A percentile compares a stretch with the other conserved stretches of the same genome.
Conservation (phyloP, 2,329 filamentous ascomycete genomes). For the Colletotrichum sp. region DNA sequence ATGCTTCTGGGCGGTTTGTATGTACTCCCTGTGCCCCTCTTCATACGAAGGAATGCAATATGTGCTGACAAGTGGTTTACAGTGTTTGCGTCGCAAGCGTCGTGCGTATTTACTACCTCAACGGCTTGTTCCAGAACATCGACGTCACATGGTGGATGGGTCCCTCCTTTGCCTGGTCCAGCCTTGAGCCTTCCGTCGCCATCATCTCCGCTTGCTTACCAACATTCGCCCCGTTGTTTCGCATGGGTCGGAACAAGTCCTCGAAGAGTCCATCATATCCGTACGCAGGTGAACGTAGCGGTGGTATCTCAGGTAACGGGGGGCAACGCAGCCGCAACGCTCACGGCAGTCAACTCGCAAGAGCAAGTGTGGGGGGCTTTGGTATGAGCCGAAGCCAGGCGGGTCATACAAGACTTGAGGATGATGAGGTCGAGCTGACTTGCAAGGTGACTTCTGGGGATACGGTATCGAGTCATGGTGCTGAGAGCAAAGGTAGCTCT, state of each 20-base stretch:
- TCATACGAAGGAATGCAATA: no score
- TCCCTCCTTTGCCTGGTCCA: constrained; percentile 37
- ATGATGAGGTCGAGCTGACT: neutral
- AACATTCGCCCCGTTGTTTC: constrained; percentile 34
- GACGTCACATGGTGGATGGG: constrained; percentile 17
- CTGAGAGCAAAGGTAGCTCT: neutral
- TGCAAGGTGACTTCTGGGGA: neutral
- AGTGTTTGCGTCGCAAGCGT: constrained; percentile 2
- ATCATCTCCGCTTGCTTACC: constrained; percentile 44
- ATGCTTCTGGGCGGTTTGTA: constrained; percentile 15
- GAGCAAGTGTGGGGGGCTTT: neutral
- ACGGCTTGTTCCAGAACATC: neutral
- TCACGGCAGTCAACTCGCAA: neutral
- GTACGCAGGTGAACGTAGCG: neutral
- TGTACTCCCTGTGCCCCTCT: no score
- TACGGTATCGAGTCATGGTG: neutral
- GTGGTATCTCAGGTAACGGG: neutral
- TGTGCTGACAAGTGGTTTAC: fast-evolving
- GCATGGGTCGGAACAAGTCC: neutral
- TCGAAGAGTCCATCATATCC: neutral
- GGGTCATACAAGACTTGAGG: neutral
- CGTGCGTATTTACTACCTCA: neutral
- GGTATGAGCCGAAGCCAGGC: neutral
- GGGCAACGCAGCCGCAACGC: neutral
- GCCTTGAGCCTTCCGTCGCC: constrained; percentile 43